These are phyloP conservation scores for Penicillium sp. DNA, from an alignment of 2,329 filamentous ascomycete species.

Conservation along the genomic window DNA sequence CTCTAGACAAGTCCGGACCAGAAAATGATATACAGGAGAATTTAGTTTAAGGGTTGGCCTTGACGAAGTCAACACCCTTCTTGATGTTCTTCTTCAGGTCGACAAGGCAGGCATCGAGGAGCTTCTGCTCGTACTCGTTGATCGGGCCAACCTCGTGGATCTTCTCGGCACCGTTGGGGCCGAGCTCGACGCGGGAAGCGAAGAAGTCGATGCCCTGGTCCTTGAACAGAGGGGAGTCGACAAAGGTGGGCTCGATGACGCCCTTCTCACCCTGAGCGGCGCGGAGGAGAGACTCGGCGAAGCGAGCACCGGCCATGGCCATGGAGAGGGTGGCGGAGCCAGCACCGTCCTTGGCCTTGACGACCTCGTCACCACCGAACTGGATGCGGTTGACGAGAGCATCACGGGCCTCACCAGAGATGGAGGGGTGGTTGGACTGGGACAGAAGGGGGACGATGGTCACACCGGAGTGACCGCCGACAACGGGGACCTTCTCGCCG, in stretches of 20 bases:
- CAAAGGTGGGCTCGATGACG: conserved; percentile 91
- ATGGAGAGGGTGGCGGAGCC: conserved; percentile 97
- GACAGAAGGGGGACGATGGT: conserved; percentile 98
- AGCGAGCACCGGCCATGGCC: conserved; percentile 85
- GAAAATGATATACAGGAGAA: conserved; percentile 18
- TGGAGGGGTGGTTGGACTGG: conserved; percentile 81
- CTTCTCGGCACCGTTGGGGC: conserved; percentile 92
- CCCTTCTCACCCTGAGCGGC: conserved; percentile 91
- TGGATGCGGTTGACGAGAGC: conserved; percentile 90
- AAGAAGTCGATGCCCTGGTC: conserved; percentile 98
- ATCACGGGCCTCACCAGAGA: conserved; percentile 68
- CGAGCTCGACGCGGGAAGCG: conserved; percentile 89
- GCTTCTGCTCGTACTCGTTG: conserved; percentile 79
- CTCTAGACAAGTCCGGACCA: conserved; percentile 7
- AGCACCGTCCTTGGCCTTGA: conserved; percentile 97
- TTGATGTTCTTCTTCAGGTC: conserved; percentile 74
- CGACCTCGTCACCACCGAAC: conserved; percentile 98
- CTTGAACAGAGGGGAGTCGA: conserved; percentile 97
- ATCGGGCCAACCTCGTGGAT: conserved; percentile 82
- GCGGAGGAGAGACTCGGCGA: conserved; percentile 88
- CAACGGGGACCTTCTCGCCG: conserved; percentile 89
- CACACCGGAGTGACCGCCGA: conserved; percentile 95
- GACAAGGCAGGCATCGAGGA: conserved; percentile 76
- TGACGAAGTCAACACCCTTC: conserved; percentile 67
- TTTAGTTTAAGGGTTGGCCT: conserved; percentile 50